Evolutionary conservation across 2,329 filamentous ascomycete genomes (phyloP).

Genomic region (Aspergillus novofumigatus): DNA sequence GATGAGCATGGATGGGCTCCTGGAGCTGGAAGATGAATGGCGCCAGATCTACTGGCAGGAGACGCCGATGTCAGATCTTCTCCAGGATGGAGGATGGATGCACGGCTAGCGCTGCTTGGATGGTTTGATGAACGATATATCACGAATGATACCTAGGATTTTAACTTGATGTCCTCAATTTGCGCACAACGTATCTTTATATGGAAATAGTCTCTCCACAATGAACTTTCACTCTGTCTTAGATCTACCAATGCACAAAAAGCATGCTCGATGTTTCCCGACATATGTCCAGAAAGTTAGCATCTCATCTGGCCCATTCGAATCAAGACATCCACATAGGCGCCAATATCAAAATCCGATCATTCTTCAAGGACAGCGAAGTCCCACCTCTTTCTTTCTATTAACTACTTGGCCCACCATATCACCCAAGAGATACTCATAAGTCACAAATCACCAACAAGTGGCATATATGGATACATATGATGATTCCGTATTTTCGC

Average conservation of each 20-base stretch:
- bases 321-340: background rate
- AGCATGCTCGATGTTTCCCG: background rate
- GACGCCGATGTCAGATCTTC: conserved; percentile 38
- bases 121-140: background rate
- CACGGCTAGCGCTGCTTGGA: background rate
- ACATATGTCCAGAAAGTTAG: background rate
- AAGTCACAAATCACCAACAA: background rate
- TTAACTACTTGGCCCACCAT: background rate
- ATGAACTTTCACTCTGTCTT: background rate
- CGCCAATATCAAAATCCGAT: background rate
- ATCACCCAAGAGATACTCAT: background rate
- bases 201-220: background rate
- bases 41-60: conserved; percentile 44
- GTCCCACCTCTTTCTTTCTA: conserved; percentile 2
- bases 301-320: background rate
- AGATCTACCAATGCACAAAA: background rate
- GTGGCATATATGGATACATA: background rate
- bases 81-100: conserved; percentile 40
- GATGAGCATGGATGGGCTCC: conserved; percentile 35
- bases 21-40: conserved; percentile 43
- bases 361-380: background rate
- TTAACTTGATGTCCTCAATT: background rate
- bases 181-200: background rate
- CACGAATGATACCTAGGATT: background rate
- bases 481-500: background rate